Evolutionary conservation across 108 stramenopile species (phyloP).

Genomic region (Cyclotella sp.): DNA sequence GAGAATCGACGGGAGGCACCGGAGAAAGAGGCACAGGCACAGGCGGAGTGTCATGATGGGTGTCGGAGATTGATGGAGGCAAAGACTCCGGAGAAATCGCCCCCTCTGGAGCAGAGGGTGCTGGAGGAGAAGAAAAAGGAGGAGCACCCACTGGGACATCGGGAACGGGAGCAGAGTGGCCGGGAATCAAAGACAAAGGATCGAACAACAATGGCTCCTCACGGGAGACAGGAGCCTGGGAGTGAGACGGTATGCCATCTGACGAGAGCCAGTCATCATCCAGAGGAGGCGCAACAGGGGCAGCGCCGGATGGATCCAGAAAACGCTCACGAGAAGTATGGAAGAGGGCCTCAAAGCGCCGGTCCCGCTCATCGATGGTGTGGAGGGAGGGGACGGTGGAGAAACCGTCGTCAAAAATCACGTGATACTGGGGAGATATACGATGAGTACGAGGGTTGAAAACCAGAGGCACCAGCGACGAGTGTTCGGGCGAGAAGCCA

Average conservation of each 20-base stretch:
- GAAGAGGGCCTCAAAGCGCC: background rate
- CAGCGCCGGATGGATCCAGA: background rate
- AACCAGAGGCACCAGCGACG: conserved; percentile 40
- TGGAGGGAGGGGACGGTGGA: conserved; percentile 26
- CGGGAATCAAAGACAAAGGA: background rate
- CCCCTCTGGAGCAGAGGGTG: background rate
- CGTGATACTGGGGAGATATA: conserved; percentile 59
- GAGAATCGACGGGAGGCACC: background rate
- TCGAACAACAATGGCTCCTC: background rate
- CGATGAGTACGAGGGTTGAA: conserved; percentile 39
- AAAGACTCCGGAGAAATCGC: background rate
- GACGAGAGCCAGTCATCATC: background rate
- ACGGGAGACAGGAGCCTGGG: background rate
- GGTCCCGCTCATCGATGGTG: background rate
- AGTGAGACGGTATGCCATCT: background rate
- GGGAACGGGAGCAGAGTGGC: background rate
- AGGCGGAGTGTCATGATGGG: background rate
- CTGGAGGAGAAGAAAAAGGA: background rate
- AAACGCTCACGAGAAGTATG: background rate
- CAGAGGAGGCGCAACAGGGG: background rate
- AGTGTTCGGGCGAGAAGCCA: conserved; percentile 25
- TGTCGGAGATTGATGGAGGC: background rate
- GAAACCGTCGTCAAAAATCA: conserved; percentile 58
- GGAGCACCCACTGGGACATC: background rate
- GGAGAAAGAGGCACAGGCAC: background rate